Base-by-base conservation (phyloP, 2,329 filamentous ascomycete species). In the Myriosclerotinia scirpicola region DNA sequence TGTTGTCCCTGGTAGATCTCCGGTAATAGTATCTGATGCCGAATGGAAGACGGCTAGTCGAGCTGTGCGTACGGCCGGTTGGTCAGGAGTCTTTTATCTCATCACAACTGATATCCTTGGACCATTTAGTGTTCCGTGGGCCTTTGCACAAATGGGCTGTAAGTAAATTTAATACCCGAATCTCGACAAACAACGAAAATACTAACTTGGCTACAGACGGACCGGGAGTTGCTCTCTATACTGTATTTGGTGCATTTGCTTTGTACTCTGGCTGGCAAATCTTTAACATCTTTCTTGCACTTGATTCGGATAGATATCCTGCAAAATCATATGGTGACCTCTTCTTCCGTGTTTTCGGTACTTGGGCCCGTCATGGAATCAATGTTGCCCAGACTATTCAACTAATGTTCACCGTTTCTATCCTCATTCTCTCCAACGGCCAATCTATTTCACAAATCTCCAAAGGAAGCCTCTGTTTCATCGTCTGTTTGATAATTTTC, bases 401-500 rank as follows among this genome's bases (percentile, higher is more conserved):
- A 20, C 42, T 70, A 14, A 34, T 73, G 20, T 69, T 68, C 26
- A 67, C 67, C 26, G 68, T 72, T 26, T 64, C 65, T 14, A 65
- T 75, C 67, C 70, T 74, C 56, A 68, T 69, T 46, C 48, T 66
- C n/a, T 54, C 58, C 4, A 66, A 64, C 48, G 71, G 71, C 1
- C 46, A 71, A 64, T 67, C 67, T 22, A 68, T 71, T 48, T 68
- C 71, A 5, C 67, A 71, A 54, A 65, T 71, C 3, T 66, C 70
- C 9, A 71, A 69, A 61, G 67, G 67, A 17, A 71, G 53, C 34
- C 60, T 72, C 6, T 72, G 70, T 54, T 71, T 70, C 38, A 50
- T 72, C 66, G 73, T 75, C 38, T 76, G 74, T 66, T 58, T 70
- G 8, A 50, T 76, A 15, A 42, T 76, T 34, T 76, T 71, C 44